Base-by-base conservation (phyloP, 2,329 filamentous ascomycete species). In the Beauveria sp. region DNA sequence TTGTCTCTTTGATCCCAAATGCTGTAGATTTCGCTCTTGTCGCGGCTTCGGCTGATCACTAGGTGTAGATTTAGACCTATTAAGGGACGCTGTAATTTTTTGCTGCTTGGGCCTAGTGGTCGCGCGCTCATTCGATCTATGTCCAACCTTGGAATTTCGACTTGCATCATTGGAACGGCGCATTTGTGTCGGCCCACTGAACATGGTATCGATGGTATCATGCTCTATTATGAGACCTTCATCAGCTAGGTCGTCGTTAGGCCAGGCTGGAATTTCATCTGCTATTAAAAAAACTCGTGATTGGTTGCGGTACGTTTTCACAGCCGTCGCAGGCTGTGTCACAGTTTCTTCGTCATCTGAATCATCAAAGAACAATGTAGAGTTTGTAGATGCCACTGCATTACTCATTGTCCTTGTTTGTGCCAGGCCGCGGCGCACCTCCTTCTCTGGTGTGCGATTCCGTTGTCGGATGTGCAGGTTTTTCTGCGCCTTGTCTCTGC, bases 121-220 rank as follows among this genome's bases (percentile, higher is more conserved):
- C 18, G 51, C 7, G 16, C 28, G 22, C n/a, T 22, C 49, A 4
- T 38, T 50, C 5, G 20, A 40, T 22, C 7, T 14, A 14, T 63
- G 24, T 66, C 72, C 62, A 40, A 69, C 57, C 18, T 72, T 63
- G 26, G 68, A 62, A 61, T 8, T 12, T 45, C 31, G 42, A 4
- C 16, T 20, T 12, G 43, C 28, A 34, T 28, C 31, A 9, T n/a
- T 22, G n/a, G 42, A 34, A 5, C 67, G 68, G 57, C 72, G 54
- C 65, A 74, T 71, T 14, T 78, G 76, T 67, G 80, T 82, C 22
- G 69, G 71, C 24, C 74, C 72, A 1, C 76, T 71, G 4, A 77
- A 66, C 81, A 86, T 85, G 22, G 68, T 71, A 64, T 85, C 82
- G 45, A 86, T 75, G 12, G 70, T 66, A 59, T 84, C 75, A 28